These are phyloP conservation scores for Backusella circina DNA, from an alignment of 192 early-diverging fungal species.

Conservation along the genomic window DNA sequence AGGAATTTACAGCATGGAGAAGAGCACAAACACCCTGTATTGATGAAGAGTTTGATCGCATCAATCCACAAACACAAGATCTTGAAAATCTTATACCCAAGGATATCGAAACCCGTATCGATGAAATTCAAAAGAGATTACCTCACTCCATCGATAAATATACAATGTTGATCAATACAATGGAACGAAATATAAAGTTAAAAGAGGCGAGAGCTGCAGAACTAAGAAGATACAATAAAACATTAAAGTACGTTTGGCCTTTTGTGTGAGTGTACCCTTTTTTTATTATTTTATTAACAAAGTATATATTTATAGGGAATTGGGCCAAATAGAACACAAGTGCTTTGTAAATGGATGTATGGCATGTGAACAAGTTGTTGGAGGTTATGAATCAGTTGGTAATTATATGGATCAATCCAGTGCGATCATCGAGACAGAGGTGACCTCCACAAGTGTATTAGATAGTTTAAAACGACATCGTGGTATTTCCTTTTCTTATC, in stretches of 20 bases:
- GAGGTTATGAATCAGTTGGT: slow-evolving; percentile 43
- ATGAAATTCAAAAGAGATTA: slow-evolving; percentile 40
- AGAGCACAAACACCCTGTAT: slow-evolving; percentile 41
- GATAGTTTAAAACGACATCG: slow-evolving; percentile 62
- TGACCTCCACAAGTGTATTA: slow-evolving; percentile 34
- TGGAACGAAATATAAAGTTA: slow-evolving; percentile 54
- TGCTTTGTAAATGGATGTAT: slow-evolving; percentile 56
- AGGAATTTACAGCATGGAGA: slow-evolving; percentile 51
- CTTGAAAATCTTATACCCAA: slow-evolving; percentile 43
- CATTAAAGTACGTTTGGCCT: slow-evolving; percentile 51
- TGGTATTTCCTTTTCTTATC: slow-evolving; percentile 50
- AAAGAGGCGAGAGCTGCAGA: slow-evolving; percentile 55
- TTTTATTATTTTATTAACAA: slow-evolving; percentile 35
- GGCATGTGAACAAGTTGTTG: slow-evolving; percentile 48
- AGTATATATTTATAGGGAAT: slow-evolving; percentile 54
- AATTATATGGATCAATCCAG: slow-evolving; percentile 38
- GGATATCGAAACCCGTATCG: slow-evolving; percentile 47
- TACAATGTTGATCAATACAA: slow-evolving; percentile 44
- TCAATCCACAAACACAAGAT: slow-evolving; percentile 27
- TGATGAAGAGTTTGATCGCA: slow-evolving; percentile 51
- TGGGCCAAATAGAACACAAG: slow-evolving; percentile 48
- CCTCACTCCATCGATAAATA: slow-evolving; percentile 53
- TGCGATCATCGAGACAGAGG: slow-evolving; percentile 28
- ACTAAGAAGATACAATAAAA: slow-evolving; percentile 44
- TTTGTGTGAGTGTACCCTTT: too few relatives aligned